Conservation (phyloP, 805 yeast species). For the Wickerhamiella brachini region DNA sequence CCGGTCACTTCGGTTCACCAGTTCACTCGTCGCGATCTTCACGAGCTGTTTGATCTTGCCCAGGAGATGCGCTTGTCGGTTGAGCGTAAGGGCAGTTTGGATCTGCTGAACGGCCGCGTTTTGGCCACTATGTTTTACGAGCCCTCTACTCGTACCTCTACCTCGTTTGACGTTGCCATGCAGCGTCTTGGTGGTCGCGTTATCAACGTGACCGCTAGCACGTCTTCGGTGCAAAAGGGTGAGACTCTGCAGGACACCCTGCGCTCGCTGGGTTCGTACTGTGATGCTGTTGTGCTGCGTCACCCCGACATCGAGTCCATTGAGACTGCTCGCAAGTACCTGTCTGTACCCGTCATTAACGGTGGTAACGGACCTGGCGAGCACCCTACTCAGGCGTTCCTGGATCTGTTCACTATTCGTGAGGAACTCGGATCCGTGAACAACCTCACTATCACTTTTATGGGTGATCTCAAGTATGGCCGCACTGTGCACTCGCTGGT, state of each 20-base stretch:
- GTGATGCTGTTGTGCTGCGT: constrained; percentile 94
- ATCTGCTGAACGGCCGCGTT: constrained; percentile 77
- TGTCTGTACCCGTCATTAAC: constrained; percentile 92
- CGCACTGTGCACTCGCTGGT: constrained; percentile 97
- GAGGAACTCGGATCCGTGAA: constrained; percentile 98
- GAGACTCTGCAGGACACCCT: constrained; percentile 96
- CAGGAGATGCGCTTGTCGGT: constrained; percentile 96
- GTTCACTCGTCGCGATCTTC: constrained; percentile 77
- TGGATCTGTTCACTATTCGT: constrained; percentile 94
- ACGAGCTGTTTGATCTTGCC: constrained; percentile 87
- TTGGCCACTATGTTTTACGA: constrained; percentile 94
- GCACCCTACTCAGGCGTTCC: constrained; percentile 97
- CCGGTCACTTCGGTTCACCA: constrained; percentile 81
- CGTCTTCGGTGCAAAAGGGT: constrained; percentile 96
- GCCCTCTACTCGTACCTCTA: constrained; percentile 93
- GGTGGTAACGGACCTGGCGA: constrained; percentile 98
- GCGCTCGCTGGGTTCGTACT: constrained; percentile 85
- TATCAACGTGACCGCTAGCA: constrained; percentile 66
- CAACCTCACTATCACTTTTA: constrained; percentile 93
- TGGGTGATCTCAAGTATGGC: constrained; percentile 98
- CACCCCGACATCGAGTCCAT: constrained; percentile 92
- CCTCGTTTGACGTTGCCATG: constrained; percentile 98
- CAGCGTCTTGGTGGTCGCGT: constrained; percentile 98
- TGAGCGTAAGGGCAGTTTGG: constrained; percentile 90
- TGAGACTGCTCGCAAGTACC: constrained; percentile 85